Evolutionary conservation across 768 basidiomycete species (phyloP).

Genomic region (Serendipita sp.): DNA sequence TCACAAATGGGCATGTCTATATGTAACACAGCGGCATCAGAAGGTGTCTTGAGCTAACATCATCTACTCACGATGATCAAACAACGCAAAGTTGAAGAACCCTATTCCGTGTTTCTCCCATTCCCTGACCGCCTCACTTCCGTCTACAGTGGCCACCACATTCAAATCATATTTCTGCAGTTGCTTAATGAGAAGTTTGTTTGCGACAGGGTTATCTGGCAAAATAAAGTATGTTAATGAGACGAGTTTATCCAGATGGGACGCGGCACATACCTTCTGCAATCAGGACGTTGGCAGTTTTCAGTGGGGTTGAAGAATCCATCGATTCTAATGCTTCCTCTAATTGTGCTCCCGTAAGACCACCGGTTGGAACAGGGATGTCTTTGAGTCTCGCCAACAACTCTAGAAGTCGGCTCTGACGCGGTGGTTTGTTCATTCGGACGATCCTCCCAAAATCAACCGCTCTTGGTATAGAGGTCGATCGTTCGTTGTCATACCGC

Average conservation of each 20-base stretch:
- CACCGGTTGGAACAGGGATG: conserved; percentile 28
- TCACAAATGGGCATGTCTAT: conserved; percentile 67
- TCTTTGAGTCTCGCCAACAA: conserved; percentile 44
- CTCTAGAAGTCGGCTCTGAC: conserved; percentile 41
- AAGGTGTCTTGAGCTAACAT: not conserved
- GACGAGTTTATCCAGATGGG: not conserved
- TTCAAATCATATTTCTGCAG: conserved; percentile 42
- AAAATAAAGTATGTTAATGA: not conserved
- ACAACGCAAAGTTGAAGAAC: conserved; percentile 50
- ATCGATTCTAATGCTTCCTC: conserved; percentile 31
- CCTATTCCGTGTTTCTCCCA: conserved; percentile 55
- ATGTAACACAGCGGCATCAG: not conserved
- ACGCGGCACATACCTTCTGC: conserved; percentile 38
- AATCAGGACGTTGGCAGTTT: conserved; percentile 42
- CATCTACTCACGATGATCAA: conserved; percentile 48
- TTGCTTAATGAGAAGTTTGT: conserved; percentile 49
- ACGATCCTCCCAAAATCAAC: conserved; percentile 21
- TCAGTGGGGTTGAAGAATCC: conserved; percentile 33
- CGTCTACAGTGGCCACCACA: conserved; percentile 47
- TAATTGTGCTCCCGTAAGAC: conserved; percentile 22
- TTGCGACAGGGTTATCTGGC: conserved; percentile 54
- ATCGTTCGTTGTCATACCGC: not conserved
- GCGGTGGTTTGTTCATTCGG: conserved; percentile 56
- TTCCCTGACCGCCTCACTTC: conserved; percentile 52
- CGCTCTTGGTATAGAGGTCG: conserved; percentile 22